Percentiles rank a stretch among this genome's conserved stretches.
Conservation (phyloP, 2,329 filamentous ascomycete species). For the Aureobasidium sp. region DNA sequence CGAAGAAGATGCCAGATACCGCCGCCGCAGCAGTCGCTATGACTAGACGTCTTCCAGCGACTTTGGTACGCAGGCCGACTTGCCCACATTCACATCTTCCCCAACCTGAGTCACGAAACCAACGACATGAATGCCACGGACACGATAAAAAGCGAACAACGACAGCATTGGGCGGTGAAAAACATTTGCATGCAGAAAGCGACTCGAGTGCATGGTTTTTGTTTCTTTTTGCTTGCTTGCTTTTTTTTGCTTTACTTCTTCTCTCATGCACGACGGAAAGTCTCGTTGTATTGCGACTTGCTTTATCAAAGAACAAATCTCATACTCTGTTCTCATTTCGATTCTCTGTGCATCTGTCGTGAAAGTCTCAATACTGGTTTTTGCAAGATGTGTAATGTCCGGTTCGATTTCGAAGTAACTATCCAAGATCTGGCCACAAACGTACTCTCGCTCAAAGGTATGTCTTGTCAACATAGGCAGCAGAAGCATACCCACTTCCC, state of each 20-base stretch:
- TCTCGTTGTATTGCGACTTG: neutral
- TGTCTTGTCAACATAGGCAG: conserved; percentile 34
- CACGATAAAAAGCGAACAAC: neutral
- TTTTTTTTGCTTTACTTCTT: neutral
- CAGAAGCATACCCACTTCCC: conserved; percentile 32
- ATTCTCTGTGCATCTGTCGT: neutral
- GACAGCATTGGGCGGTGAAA: neutral
- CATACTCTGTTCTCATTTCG: neutral
- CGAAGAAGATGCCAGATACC: neutral
- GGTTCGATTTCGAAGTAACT: neutral
- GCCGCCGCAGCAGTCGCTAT: neutral
- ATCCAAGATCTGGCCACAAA: neutral
- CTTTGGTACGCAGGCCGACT: neutral
- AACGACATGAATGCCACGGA: neutral
- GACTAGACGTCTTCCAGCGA: neutral
- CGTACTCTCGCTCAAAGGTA: conserved; percentile 23
- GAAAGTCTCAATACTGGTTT: neutral
- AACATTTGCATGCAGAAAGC: neutral
- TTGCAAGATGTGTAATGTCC: neutral
- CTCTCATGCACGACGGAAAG: neutral
- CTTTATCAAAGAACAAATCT: neutral
- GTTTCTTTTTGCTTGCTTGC: neutral
- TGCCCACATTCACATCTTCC: neutral
- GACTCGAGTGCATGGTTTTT: neutral
- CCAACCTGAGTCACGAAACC: neutral